A percentile compares a stretch with the other conserved stretches of the same genome.
Evolutionary conservation across 495 filamentous ascomycete species (phyloP).

Genomic region (Tuber umbilicatum): DNA sequence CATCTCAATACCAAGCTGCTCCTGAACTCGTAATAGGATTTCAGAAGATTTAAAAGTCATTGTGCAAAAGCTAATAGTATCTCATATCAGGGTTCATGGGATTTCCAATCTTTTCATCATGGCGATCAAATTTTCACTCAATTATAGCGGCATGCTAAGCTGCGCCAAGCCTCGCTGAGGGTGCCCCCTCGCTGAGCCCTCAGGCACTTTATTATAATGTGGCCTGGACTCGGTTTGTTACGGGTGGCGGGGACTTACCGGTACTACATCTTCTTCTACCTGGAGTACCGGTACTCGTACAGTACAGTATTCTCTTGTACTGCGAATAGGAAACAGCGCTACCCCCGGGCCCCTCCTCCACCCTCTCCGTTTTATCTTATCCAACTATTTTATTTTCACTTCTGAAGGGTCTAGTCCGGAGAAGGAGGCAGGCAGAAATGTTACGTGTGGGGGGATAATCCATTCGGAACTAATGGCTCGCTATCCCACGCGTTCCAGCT

Average conservation of each 20-base stretch:
- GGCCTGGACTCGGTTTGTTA: background rate
- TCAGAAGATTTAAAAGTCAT: too few species aligned
- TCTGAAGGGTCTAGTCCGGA: background rate
- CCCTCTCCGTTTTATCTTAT: background rate
- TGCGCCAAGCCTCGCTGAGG: too few species aligned
- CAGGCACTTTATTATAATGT: background rate
- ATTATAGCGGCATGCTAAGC: too few species aligned
- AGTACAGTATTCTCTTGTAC: background rate
- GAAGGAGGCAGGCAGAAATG: background rate
- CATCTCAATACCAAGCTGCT: too few species aligned
- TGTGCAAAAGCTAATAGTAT: too few species aligned
- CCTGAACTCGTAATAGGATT: too few species aligned
- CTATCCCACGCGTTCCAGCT: background rate
- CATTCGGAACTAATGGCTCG: background rate
- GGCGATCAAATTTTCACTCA: too few species aligned
- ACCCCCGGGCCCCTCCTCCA: background rate
- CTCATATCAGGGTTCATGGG: too few species aligned
- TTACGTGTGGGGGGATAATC: background rate
- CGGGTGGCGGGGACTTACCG: background rate
- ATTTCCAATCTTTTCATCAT: too few species aligned
- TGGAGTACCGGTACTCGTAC: background rate
- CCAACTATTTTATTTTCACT: background rate
- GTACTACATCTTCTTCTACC: background rate
- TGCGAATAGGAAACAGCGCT: background rate
- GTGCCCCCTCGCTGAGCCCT: too few species aligned